These are phyloP conservation scores for Pichia eremophila DNA, from an alignment of 805 yeast genomes.

Conservation along the genomic window DNA sequence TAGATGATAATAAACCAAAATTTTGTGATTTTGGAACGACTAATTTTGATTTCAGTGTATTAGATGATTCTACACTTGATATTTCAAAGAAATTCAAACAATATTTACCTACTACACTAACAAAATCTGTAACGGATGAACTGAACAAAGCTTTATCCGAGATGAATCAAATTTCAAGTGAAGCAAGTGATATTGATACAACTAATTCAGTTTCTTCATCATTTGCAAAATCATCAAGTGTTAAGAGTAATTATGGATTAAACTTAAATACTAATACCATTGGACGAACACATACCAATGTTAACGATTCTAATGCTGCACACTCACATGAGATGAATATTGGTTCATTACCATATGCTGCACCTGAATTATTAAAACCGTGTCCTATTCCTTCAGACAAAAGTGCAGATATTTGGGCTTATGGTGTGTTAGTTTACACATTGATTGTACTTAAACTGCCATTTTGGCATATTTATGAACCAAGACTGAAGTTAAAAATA, in stretches of 20 bases:
- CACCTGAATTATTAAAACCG: constrained; percentile 72
- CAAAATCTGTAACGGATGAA: background rate
- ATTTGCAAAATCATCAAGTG: background rate
- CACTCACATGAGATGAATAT: constrained; percentile 25
- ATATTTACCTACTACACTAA: background rate
- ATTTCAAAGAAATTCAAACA: background rate
- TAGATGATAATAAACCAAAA: constrained; percentile 42
- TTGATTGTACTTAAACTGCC: constrained; percentile 70
- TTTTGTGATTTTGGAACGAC: constrained; percentile 91
- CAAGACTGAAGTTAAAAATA: constrained; percentile 65
- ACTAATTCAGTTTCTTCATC: background rate
- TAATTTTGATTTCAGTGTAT: constrained; percentile 10
- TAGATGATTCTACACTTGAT: background rate
- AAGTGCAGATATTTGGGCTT: constrained; percentile 82
- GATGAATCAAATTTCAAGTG: background rate
- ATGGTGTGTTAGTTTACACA: constrained; percentile 71
- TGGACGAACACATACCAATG: background rate
- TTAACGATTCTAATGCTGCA: background rate
- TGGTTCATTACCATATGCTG: constrained; percentile 88
- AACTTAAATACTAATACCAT: background rate
- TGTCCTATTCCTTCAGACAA: constrained; percentile 52
- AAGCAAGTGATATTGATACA: background rate
- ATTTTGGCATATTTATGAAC: constrained; percentile 77
- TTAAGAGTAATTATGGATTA: background rate
- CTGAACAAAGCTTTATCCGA: background rate